Conservation (phyloP, 139 green algal genomes). For the Picochlorum sp. region DNA sequence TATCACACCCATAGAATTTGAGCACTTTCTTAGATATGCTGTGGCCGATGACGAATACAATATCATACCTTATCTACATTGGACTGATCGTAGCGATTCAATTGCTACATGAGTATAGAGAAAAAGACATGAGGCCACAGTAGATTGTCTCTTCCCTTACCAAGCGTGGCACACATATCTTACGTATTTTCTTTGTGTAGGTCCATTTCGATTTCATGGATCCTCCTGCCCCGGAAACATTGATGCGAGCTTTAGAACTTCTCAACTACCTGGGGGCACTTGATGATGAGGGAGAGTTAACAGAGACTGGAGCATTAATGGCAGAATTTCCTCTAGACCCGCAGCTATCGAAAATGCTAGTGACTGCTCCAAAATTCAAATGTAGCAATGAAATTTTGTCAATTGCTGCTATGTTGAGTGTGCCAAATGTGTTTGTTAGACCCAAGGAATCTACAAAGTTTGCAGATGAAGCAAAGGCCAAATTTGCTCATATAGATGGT, state of each 20-base stretch:
- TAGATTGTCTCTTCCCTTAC: slow-evolving; percentile 16
- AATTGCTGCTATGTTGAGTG: slow-evolving; percentile 91
- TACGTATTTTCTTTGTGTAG: slow-evolving; percentile 29
- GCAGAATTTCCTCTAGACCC: slow-evolving; percentile 97
- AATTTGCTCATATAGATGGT: slow-evolving; percentile 92
- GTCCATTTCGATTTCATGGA: slow-evolving; percentile 99
- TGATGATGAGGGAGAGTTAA: slow-evolving; percentile 96
- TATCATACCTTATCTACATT: slow-evolving; percentile 51
- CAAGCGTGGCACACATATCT: not conserved
- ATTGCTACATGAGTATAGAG: slow-evolving; percentile 30
- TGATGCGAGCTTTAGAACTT: slow-evolving; percentile 98
- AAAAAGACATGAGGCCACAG: slow-evolving; percentile 12
- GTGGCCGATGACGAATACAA: slow-evolving; percentile 28
- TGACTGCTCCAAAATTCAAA: slow-evolving; percentile 80
- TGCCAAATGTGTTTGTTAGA: slow-evolving; percentile 90
- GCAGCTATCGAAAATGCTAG: slow-evolving; percentile 97
- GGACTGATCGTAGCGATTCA: slow-evolving; percentile 27
- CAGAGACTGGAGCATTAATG: slow-evolving; percentile 84
- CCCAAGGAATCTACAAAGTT: slow-evolving; percentile 78
- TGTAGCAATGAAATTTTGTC: slow-evolving; percentile 96
- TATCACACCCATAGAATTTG: slow-evolving; percentile 66
- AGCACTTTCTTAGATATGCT: slow-evolving; percentile 16
- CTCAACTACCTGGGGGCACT: slow-evolving; percentile 99
- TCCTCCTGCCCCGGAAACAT: slow-evolving; percentile 94
- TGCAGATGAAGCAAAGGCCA: slow-evolving; percentile 92